Conservation (phyloP, 352 stramenopile species). For the Lagenidium giganteum region DNA sequence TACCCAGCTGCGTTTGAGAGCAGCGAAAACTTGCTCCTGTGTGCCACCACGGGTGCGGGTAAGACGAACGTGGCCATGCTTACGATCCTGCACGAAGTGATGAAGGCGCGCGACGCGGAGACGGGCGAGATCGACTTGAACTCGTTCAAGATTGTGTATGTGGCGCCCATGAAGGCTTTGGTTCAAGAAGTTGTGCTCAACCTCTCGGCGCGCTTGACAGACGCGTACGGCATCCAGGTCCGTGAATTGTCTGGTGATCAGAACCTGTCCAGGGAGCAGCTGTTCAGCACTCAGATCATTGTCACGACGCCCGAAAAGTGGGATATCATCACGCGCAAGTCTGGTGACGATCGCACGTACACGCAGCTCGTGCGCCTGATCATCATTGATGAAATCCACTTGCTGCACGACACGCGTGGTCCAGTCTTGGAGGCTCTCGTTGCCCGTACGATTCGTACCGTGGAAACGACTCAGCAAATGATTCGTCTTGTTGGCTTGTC, state of each 20-base stretch:
- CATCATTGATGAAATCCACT: conserved; percentile 99
- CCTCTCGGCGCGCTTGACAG: conserved; percentile 91
- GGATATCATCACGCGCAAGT: conserved; percentile 99
- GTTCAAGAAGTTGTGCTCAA: conserved; percentile 99
- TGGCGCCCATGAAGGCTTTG: conserved; percentile 99
- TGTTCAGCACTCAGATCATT: conserved; percentile 98
- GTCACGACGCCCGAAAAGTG: conserved; percentile 99
- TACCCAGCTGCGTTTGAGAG: conserved; percentile 88
- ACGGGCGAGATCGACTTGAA: conserved; percentile 91
- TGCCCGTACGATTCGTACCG: conserved; percentile 95
- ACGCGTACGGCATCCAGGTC: conserved; percentile 93
- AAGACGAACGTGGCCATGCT: conserved; percentile 99
- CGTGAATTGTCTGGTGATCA: conserved; percentile 98
- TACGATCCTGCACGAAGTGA: conserved; percentile 98
- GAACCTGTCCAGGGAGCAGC: conserved; percentile 96
- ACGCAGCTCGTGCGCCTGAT: conserved; percentile 98
- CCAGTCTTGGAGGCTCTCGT: conserved; percentile 98
- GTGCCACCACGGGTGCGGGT: conserved; percentile 97
- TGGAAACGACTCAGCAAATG: conserved; percentile 97
- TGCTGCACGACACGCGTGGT: conserved; percentile 98
- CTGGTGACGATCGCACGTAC: conserved; percentile 95
- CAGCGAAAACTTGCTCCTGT: conserved; percentile 98
- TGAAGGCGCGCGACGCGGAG: conserved; percentile 82
- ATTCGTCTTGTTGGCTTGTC: conserved; percentile 97
- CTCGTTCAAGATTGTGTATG: conserved; percentile 99